These are phyloP conservation scores for Uronychia binucleata DNA, from an alignment of 73 alveolate genomes.

Conservation along the genomic window DNA sequence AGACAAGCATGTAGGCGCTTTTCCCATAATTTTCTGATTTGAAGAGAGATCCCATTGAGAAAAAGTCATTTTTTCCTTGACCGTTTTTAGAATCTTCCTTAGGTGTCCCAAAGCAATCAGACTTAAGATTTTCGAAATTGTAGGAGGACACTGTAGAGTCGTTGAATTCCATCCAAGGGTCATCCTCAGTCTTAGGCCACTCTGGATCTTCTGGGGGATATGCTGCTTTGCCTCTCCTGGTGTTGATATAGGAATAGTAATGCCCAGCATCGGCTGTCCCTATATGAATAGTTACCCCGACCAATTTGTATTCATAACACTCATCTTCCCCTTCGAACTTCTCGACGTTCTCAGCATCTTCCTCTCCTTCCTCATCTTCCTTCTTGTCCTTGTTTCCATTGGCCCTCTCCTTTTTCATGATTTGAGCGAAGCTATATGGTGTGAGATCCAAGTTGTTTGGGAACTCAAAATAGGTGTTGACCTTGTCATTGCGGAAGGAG, in stretches of 20 bases:
- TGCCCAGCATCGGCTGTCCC: constrained; percentile 88
- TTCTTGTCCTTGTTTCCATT: background rate
- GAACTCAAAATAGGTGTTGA: constrained; percentile 94
- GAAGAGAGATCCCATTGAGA: background rate
- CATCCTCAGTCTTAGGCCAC: constrained; percentile 59
- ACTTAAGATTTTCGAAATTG: constrained; percentile 58
- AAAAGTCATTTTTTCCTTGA: background rate
- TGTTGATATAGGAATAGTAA: constrained; percentile 70
- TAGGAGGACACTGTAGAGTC: constrained; percentile 80
- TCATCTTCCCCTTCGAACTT: constrained; percentile 43
- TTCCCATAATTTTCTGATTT: constrained; percentile 60
- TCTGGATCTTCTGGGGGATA: constrained; percentile 33
- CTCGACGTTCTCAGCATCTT: constrained; percentile 21
- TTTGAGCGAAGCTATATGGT: constrained; percentile 77
- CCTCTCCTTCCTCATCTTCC: constrained; percentile 47
- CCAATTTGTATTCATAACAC: constrained; percentile 70
- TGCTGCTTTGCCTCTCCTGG: constrained; percentile 43
- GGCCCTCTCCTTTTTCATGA: constrained; percentile 51
- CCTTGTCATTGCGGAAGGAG: constrained; percentile 91
- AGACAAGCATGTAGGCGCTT: constrained; percentile 90
- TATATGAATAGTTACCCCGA: constrained; percentile 71
- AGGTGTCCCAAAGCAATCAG: constrained; percentile 77
- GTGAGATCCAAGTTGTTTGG: constrained; percentile 91
- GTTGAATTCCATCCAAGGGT: constrained; percentile 90
- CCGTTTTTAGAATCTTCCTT: constrained; percentile 16